Evolutionary conservation across 441 rosid genomes (phyloP).

Genomic region (Gossypium aridum): DNA sequence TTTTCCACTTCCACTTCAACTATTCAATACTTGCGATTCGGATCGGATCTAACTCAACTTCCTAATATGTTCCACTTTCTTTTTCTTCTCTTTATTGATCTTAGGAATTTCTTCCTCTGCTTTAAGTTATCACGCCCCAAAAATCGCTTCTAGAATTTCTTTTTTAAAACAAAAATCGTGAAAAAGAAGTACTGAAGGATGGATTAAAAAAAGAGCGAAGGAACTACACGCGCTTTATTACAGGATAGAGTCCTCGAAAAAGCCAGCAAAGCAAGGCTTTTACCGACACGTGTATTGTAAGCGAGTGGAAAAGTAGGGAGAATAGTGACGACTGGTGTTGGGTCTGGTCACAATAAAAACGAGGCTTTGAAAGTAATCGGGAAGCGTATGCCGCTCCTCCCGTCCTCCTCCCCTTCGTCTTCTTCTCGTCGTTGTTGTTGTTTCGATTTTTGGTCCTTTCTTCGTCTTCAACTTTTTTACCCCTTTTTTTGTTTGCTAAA

Average conservation of each 20-base stretch:
- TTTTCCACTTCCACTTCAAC: background rate
- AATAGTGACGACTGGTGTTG: slow-evolving; percentile 16
- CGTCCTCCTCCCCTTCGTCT: background rate
- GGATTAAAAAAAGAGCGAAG: background rate
- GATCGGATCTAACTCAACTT: background rate
- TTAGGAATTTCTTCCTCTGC: background rate
- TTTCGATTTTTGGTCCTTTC: background rate
- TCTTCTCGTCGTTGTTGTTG: background rate
- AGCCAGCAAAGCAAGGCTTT: background rate
- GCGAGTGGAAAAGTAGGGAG: slow-evolving; percentile 8
- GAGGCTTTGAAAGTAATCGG: slow-evolving; percentile 27
- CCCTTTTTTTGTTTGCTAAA: background rate
- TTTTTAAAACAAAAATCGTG: background rate
- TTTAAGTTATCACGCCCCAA: background rate
- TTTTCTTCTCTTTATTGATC: background rate
- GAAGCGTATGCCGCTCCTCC: slow-evolving; percentile 28
- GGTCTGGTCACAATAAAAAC: slow-evolving; percentile 25
- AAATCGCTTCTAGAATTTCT: background rate
- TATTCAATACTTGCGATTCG: background rate
- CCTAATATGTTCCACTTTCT: background rate
- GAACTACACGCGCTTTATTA: slow-evolving; percentile 19
- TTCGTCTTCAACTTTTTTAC: background rate
- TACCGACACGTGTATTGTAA: slow-evolving; percentile 11
- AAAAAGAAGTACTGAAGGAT: background rate
- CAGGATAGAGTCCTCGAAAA: slow-evolving; percentile 16